These are phyloP conservation scores for Amanita rubescens DNA, from an alignment of 768 basidiomycete species.

Conservation along the genomic window DNA sequence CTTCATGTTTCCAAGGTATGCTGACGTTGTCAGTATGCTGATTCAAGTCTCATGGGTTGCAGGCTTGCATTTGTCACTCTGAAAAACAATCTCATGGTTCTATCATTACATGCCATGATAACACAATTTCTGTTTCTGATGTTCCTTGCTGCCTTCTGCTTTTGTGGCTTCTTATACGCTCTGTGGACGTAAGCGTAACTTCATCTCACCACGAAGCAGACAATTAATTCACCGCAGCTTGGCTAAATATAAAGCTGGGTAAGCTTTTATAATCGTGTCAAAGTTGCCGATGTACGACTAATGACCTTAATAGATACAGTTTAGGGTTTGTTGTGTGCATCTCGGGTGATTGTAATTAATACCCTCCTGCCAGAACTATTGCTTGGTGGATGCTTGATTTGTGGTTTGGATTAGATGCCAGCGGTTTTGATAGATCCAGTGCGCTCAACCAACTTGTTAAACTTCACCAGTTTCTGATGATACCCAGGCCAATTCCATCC, in stretches of 20 bases:
- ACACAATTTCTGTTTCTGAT: slow-evolving; percentile 81
- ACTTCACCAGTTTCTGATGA: slow-evolving; percentile 1
- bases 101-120: slow-evolving; percentile 87
- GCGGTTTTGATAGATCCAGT: slow-evolving; percentile 81
- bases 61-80: slow-evolving; percentile 90
- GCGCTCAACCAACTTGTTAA: slow-evolving; percentile 21
- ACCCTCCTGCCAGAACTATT: slow-evolving; percentile 30
- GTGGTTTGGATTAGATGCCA: slow-evolving; percentile 93
- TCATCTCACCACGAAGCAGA: neutral
- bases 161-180: slow-evolving; percentile 88
- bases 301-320: slow-evolving; percentile 20
- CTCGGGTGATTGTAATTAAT: neutral
- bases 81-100: slow-evolving; percentile 71
- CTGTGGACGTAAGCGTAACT: slow-evolving; percentile 73
- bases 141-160: slow-evolving; percentile 84
- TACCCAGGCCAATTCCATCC: slow-evolving; percentile 68
- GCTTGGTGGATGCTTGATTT: slow-evolving; percentile 95
- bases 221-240: slow-evolving; percentile 32
- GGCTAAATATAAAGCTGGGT: slow-evolving; percentile 55
- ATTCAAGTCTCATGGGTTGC: slow-evolving; percentile 6
- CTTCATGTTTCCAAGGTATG: slow-evolving; percentile 80
- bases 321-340: slow-evolving; percentile 17
- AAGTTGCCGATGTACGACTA: neutral
- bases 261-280: slow-evolving; percentile 14
- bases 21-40: neutral